Evolutionary conservation across 2,329 filamentous ascomycete genomes (phyloP), one percentile per base, ranked within the genome.

Genomic region (Monosporascus sp.): DNA sequence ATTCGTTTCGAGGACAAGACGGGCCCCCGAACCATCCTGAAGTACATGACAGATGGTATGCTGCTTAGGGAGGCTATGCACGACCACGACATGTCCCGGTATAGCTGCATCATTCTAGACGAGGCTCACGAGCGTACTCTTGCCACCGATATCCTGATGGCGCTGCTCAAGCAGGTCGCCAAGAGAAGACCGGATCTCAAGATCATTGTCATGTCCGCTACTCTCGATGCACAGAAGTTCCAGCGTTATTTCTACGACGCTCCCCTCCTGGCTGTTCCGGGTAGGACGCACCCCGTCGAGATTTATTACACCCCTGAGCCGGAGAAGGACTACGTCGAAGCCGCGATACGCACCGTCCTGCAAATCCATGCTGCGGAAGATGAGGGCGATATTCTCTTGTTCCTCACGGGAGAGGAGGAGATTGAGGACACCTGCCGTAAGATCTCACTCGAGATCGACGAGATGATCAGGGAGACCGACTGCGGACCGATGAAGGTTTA

Each of bases 11-110:
- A 99, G 73, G 94, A 99, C 71, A 89, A 86, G 76, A 97, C 94
- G 1, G 83, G 88, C 49, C 84, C 85, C 54, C 91, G 90, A 72
- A 99, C 94, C 1, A 84, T 95, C 56, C 83, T 99, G 69, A 99
- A 99, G 78, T 99, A 99, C 79, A 99, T 99, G 94, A 99, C 95
- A 45, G 94, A 99, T 68, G 95, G 95, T 83, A 97, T 99, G 88
- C 85, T 99, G 65, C 80, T 97, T 66, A 81, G 94, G 66, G 94
- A 99, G 74, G 92, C 94, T 53, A 96, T 99, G 86, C 87, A 97
- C 73, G 94, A 99, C 71, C 90, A 92, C 67, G 83, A 95, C 63
- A 84, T 99, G 74, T 87, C 83, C 49, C 88, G 92, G 52, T 99
- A 99, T 76, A 94, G 91, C 78, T 95, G 90, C 66, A 97, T 99